Evolutionary conservation across 441 rosid species (phyloP), one percentile per base, ranked within the genome.

Genomic region (Adansonia grandidieri): DNA sequence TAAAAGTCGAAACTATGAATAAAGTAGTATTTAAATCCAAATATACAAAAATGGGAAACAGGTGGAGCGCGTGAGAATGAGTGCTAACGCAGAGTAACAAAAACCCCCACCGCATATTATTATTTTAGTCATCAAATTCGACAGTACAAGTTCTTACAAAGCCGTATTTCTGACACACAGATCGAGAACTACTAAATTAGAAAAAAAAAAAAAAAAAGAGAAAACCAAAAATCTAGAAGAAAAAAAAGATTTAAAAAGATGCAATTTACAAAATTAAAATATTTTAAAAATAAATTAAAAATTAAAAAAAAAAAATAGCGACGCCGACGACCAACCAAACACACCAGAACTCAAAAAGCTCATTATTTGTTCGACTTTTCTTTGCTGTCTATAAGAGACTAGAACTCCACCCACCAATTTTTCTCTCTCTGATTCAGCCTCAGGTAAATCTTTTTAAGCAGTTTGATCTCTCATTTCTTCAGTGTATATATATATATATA

Each of bases 291-390:
- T 17, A 14, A 28, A 15, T 7, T 9, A 72, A 6, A 7, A 5
- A 28, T 1, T 28, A 0, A 1, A 45, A 69, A 13, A 62, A 53
- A 63, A 7, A 67, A 58, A 70, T 47, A 47, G 60, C 71, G 86
- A 82, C 84, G 88, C 88, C 91, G 90, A 89, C 89, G 87, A 78
- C 69, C 89, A 84, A 78, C 89, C 50, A 67, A 73, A 79, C 50
- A 53, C 32, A 78, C 68, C 81, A 47, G 44, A 77, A 32, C 54
- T 65, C 24, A 13, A 40, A 28, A 42, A 17, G 40, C 73, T 70
- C 74, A 60, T 68, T 62, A 32, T 79, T 61, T 37, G 80, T 74
- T 82, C 79, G 75, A 78, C 80, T 80, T 79, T 77, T 76, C 76
- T 73, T 50, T 54, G 76, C 1, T 65, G 61, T 75, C 48, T 56